phyloP scores from a whole-genome alignment of 371 early-diverging fungal genomes.

The Apophysomyces trapeziformis region DNA sequence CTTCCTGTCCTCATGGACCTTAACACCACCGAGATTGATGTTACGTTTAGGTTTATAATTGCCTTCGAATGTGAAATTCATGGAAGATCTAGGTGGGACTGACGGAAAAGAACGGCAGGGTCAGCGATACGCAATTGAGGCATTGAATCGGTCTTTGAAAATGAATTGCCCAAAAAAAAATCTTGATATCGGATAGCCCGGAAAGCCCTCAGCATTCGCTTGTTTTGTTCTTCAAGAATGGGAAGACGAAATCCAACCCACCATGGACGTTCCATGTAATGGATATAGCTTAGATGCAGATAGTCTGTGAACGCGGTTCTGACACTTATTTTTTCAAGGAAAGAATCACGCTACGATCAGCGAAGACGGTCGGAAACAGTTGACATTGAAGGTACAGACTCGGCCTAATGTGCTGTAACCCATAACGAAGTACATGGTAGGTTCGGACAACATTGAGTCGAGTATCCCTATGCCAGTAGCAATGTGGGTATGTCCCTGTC shows the following conservation, averaged over 20 bases:
- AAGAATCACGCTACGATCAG: not conserved
- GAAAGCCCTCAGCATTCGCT: not conserved
- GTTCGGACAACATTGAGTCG: slow-evolving; percentile 13
- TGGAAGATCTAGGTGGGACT: slow-evolving; percentile 2
- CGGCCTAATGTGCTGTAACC: not conserved
- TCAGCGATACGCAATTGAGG: not conserved
- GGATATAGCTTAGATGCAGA: not conserved
- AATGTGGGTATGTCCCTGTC: slow-evolving; percentile 68
- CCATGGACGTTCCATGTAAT: not conserved
- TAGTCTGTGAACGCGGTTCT: not conserved
- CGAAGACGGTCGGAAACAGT: not conserved
- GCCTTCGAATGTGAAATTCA: slow-evolving; percentile 74
- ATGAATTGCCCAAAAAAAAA: not conserved
- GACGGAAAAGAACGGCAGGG: slow-evolving; percentile 12
- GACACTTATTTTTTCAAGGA: not conserved
- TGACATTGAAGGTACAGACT: not conserved
- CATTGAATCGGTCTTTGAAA: not conserved
- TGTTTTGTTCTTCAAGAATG: not conserved
- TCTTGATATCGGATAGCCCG: not conserved
- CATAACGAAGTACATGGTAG: not conserved
- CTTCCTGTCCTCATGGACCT: slow-evolving; percentile 64
- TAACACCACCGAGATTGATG: slow-evolving; percentile 84
- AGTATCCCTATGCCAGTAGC: slow-evolving; percentile 77
- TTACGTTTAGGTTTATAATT: slow-evolving; percentile 69
- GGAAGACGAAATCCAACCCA: slow-evolving; percentile 1